Base-by-base conservation (phyloP, 2,329 filamentous ascomycete genomes). In the Achaetomium macrosporum region DNA sequence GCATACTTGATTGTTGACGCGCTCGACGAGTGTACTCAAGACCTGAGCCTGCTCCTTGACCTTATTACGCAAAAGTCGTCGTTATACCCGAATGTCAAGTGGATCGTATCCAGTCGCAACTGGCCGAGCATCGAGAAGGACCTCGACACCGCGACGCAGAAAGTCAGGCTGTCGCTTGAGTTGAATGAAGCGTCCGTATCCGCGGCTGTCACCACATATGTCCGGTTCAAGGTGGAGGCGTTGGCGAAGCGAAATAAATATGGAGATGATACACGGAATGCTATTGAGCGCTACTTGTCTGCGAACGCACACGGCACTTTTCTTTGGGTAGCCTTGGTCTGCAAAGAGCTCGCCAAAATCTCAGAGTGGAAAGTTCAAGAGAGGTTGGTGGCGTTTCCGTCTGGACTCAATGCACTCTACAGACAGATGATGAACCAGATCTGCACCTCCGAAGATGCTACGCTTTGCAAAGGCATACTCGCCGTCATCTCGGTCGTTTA, bases 91-190 rank as follows among this genome's bases (percentile, higher is more conserved):
- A n/a, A 11, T 16, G 59, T 71, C 17, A 76, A 73, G 58, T 76
- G 69, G 71, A 55, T 76, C 29, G 54, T 75, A 3, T 72, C 72
- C 2, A 76, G 73, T 57, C 71, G 73, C 15, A 72, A 73, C 54
- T 63, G 55, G 66, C 59, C 59, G 2, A 37, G 55, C 5, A 75
- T 77, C 42, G 61, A 72, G 53, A 51, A 66, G 36, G 11, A 46
- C 2, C 59, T 74, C 5, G 53, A 31, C 3, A 37, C 5, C 3
- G 51, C 46, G 0, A 37, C 43, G 2, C 37, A 65, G 6, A 65
- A 65, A 25, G 20, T 57, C 1, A 65, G 46, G 16, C 59, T 76
- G 0, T 58, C 56, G 31, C 65, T 74, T 3, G 69, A 76, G 55
- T 56, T 73, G 0, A 73, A 74, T 42, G 53, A 54, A 11, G 50